Conservation (phyloP, 1,284 basidiomycete species). For the Leucoagaricus sp. region DNA sequence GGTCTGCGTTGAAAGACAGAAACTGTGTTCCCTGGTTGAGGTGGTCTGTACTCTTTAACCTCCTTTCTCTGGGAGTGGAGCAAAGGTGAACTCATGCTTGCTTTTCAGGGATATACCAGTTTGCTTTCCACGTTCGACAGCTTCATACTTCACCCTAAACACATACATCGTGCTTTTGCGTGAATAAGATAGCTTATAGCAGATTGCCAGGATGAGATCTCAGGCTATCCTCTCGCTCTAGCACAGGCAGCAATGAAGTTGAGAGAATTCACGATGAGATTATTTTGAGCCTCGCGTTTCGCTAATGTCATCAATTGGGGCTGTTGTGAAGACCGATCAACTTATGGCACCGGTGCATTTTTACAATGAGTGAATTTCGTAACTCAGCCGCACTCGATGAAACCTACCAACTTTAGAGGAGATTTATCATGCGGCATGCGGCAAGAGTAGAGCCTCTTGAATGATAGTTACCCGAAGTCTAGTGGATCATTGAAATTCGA, state of each 20-base stretch:
- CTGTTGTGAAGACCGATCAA: constrained; percentile 7
- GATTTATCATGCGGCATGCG: background rate
- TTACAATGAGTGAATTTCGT: background rate
- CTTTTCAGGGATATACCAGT: background rate
- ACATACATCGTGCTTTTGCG: too few species aligned
- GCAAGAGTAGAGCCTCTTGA: background rate
- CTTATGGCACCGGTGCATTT: background rate
- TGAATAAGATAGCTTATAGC: too few species aligned
- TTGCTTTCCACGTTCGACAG: background rate
- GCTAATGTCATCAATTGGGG: too few species aligned
- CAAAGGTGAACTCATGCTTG: background rate
- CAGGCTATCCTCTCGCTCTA: too few species aligned
- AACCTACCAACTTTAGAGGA: constrained; percentile 1
- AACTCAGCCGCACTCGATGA: background rate
- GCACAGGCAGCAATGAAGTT: too few species aligned
- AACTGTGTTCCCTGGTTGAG: too few species aligned
- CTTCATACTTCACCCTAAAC: too few species aligned
- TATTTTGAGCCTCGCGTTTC: too few species aligned
- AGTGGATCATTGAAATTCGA: background rate
- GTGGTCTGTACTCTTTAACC: too few species aligned
- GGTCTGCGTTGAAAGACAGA: background rate
- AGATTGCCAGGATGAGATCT: too few species aligned
- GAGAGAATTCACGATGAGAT: too few species aligned
- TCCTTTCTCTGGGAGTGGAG: background rate
- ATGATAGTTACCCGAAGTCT: background rate